A percentile compares a stretch with the other conserved stretches of the same genome.
Evolutionary conservation across 495 filamentous ascomycete genomes (phyloP).

Genomic region (Tuber magnatum): DNA sequence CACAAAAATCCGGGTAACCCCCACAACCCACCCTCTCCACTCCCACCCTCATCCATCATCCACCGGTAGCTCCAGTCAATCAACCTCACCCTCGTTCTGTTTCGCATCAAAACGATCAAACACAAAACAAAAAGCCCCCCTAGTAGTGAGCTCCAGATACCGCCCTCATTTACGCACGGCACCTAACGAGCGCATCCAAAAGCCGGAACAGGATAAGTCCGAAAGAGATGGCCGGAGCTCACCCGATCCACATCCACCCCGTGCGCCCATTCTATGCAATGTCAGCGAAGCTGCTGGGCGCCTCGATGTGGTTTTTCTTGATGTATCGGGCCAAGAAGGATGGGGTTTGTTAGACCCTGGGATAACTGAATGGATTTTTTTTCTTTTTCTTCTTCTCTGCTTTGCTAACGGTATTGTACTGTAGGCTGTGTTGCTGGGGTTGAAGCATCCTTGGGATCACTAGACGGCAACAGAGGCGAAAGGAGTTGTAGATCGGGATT

Average conservation of each 20-base stretch:
- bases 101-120: neutral
- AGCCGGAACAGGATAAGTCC: slow-evolving; percentile 33
- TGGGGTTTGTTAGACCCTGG: slow-evolving; percentile 47
- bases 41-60: neutral
- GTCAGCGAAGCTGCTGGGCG: slow-evolving; percentile 75
- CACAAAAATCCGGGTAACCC: neutral
- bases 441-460: slow-evolving; percentile 99
- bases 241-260: slow-evolving; percentile 68
- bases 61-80: neutral
- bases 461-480: slow-evolving; percentile 52
- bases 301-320: slow-evolving; percentile 95
- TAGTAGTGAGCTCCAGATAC: neutral
- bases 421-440: slow-evolving; percentile 69
- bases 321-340: slow-evolving; percentile 93
- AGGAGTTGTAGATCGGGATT: slow-evolving; percentile 56
- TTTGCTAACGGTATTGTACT: slow-evolving; percentile 41
- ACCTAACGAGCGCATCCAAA: slow-evolving; percentile 24
- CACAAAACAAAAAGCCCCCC: neutral
- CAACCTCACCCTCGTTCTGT: neutral
- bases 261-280: slow-evolving; percentile 72
- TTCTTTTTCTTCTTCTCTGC: neutral
- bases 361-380: slow-evolving; percentile 12
- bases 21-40: neutral
- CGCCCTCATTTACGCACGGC: neutral
- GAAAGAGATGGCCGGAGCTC: slow-evolving; percentile 53